phyloP scores from a whole-genome alignment of 768 basidiomycete species.

The Lactarius pseudohatsudake region DNA sequence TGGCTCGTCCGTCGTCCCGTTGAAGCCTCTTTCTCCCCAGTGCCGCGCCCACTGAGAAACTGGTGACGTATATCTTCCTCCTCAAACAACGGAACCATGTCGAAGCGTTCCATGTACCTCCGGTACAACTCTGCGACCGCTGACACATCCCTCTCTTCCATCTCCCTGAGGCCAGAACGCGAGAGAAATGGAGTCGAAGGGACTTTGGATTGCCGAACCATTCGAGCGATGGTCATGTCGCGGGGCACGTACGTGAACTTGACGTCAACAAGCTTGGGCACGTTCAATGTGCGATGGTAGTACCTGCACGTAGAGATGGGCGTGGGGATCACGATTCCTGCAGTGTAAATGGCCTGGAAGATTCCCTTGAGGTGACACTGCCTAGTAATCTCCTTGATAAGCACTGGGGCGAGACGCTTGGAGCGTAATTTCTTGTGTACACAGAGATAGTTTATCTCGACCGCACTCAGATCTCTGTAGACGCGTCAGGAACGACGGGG shows the following conservation, averaged over 20 bases:
- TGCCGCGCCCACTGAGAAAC: constrained; percentile 82
- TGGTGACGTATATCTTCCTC: constrained; percentile 83
- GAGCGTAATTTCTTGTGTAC: constrained; percentile 97
- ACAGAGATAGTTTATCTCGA: constrained; percentile 97
- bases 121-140: constrained; percentile 69
- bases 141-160: constrained; percentile 75
- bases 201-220: constrained; percentile 75
- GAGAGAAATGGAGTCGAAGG: constrained; percentile 48
- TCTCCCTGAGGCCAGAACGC: constrained; percentile 74
- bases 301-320: constrained; percentile 92
- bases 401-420: constrained; percentile 90
- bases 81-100: constrained; percentile 72
- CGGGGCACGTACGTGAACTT: constrained; percentile 88
- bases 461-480: constrained; percentile 61
- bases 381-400: constrained; percentile 97
- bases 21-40: constrained; percentile 47
- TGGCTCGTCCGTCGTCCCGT: constrained; percentile 65
- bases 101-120: constrained; percentile 83
- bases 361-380: constrained; percentile 86
- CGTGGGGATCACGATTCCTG: constrained; percentile 89
- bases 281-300: constrained; percentile 87
- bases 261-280: constrained; percentile 88
- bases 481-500: constrained; percentile 14
- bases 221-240: constrained; percentile 86
- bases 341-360: constrained; percentile 98